Percentiles rank a stretch among this genome's conserved stretches.
These are phyloP conservation scores for Cokeromyces recurvatus DNA, from an alignment of 371 early-diverging fungal genomes.

Conservation along the genomic window DNA sequence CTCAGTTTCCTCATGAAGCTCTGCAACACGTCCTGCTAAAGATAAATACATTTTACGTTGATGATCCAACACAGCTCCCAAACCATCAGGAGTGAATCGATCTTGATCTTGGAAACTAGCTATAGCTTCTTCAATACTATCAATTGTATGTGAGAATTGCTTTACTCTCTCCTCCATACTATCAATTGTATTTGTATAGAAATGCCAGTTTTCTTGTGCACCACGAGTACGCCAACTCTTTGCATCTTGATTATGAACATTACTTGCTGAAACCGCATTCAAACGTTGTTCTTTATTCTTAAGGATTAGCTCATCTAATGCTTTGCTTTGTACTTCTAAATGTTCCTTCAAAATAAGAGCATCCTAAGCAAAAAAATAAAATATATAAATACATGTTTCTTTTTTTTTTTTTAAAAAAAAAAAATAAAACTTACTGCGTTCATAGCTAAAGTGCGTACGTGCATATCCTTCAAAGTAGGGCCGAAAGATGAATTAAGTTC, in stretches of 20 bases:
- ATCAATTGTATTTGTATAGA: slow-evolving; percentile 2
- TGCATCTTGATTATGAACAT: slow-evolving; percentile 6
- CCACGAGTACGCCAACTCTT: slow-evolving; percentile 17
- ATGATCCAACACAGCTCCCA: slow-evolving; percentile 1
- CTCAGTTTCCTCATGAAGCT: slow-evolving; percentile 14
- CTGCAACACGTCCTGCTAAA: slow-evolving; percentile 17
- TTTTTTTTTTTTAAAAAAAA: neutral
- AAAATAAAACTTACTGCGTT: slow-evolving; percentile 7
- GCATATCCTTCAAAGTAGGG: slow-evolving; percentile 4
- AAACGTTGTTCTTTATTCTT: slow-evolving; percentile 9
- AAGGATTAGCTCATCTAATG: slow-evolving; percentile 7
- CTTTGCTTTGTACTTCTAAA: slow-evolving; percentile 6
- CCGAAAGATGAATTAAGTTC: slow-evolving; percentile 11
- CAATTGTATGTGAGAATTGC: slow-evolving; percentile 1
- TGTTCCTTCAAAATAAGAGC: slow-evolving; percentile 10
- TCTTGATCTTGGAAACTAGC: slow-evolving; percentile 1
- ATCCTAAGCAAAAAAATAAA: too few relatives aligned
- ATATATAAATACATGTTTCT: neutral
- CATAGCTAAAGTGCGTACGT: neutral
- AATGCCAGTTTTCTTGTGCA: slow-evolving; percentile 15
- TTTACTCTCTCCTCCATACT: slow-evolving; percentile 5
- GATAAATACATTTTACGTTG: slow-evolving; percentile 11
- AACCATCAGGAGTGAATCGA: neutral
- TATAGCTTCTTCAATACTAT: slow-evolving; percentile 12
- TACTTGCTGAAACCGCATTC: slow-evolving; percentile 8